Evolutionary conservation across 2,329 filamentous ascomycete genomes (phyloP).

Genomic region (Aspergillus brasiliensis): DNA sequence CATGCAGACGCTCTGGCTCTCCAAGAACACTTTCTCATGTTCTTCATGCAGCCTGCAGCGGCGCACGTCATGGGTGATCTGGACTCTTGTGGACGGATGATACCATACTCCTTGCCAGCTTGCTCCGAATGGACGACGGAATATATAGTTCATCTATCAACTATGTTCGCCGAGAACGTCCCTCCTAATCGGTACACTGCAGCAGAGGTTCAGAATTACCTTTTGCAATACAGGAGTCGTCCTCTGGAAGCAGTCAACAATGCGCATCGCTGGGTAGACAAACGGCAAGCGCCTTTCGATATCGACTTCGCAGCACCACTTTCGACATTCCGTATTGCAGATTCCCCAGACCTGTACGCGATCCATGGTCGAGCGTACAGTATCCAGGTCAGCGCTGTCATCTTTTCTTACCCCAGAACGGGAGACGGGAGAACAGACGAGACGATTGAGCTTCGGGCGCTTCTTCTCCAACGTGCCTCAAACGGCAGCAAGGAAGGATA

Average conservation of each 20-base stretch:
- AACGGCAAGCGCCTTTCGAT: not conserved
- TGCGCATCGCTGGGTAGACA: not conserved
- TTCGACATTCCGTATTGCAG: not conserved
- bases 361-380: not conserved
- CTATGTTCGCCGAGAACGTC: not conserved
- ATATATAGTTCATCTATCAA: slow-evolving; percentile 1
- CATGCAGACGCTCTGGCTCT: not conserved
- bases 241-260: slow-evolving; percentile 1
- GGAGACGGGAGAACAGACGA: not conserved
- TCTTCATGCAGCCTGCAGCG: slow-evolving; percentile 8
- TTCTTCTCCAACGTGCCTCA: slow-evolving; percentile 5
- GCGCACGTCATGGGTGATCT: not conserved
- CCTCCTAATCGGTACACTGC: slow-evolving; percentile 2
- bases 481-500: not conserved
- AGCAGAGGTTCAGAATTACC: slow-evolving; percentile 9
- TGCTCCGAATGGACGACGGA: not conserved
- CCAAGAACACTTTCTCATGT: slow-evolving; percentile 6
- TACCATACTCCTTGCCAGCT: not conserved
- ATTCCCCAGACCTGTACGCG: slow-evolving; percentile 1
- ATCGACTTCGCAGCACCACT: slow-evolving; percentile 1
- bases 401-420: slow-evolving; percentile 1
- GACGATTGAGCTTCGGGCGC: not conserved
- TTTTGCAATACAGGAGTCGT: slow-evolving; percentile 5
- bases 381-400: slow-evolving; percentile 1
- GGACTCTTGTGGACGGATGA: not conserved